A percentile compares a stretch with the other conserved stretches of the same genome.
Evolutionary conservation across 768 basidiomycete species (phyloP).

Genomic region (Hydnomerulius pinastri): DNA sequence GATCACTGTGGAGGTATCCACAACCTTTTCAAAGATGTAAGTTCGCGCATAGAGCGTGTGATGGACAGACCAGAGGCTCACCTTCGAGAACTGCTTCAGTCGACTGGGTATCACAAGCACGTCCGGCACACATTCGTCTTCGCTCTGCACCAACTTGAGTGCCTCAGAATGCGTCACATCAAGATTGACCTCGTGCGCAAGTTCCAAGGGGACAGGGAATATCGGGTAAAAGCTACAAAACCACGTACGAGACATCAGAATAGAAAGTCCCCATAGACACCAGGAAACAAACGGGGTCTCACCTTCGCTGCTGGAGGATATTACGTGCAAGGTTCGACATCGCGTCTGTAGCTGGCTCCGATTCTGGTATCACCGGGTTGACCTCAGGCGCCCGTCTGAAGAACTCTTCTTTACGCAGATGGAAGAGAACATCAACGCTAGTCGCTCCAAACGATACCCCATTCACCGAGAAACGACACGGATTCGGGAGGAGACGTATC

Average conservation of each 20-base stretch:
- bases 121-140: constrained; percentile 64
- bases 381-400: constrained; percentile 66
- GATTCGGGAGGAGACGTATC: constrained; percentile 83
- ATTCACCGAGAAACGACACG: constrained; percentile 82
- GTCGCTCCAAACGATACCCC: constrained; percentile 75
- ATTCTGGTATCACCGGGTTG: constrained; percentile 44
- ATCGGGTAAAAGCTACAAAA: constrained; percentile 85
- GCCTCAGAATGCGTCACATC: constrained; percentile 78
- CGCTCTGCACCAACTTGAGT: constrained; percentile 36
- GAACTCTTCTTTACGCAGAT: constrained; percentile 83
- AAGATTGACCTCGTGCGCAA: constrained; percentile 82
- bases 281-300: constrained; percentile 9
- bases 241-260: background rate
- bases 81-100: constrained; percentile 90
- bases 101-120: constrained; percentile 86
- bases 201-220: constrained; percentile 80
- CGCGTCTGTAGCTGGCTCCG: constrained; percentile 58
- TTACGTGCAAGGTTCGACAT: constrained; percentile 82
- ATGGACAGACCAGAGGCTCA: constrained; percentile 31
- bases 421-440: constrained; percentile 89
- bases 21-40: constrained; percentile 47
- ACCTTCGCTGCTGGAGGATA: constrained; percentile 88
- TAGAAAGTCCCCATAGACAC: background rate
- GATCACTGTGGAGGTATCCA: constrained; percentile 75
- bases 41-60: background rate